Percentiles rank a stretch among this genome's conserved stretches.
These are phyloP conservation scores for Scorias spongiosa DNA, from an alignment of 2,329 filamentous ascomycete species.

Conservation along the genomic window DNA sequence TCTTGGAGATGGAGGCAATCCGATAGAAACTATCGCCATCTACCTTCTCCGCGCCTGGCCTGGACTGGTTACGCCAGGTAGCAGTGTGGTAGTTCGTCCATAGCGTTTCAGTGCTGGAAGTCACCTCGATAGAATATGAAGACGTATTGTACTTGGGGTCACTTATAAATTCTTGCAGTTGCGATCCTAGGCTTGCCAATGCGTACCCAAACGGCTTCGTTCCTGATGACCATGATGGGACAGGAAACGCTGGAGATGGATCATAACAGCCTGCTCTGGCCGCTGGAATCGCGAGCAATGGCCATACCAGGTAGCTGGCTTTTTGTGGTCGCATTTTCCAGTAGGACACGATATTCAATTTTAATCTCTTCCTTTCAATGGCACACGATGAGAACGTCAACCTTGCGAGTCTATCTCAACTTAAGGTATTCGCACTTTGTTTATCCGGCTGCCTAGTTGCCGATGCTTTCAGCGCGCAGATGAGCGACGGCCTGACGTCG, in stretches of 20 bases:
- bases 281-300: neutral
- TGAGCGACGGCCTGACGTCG: too few species aligned
- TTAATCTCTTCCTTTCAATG: too few species aligned
- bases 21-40: constrained; percentile 26
- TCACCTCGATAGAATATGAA: constrained; percentile 27
- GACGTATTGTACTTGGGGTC: constrained; percentile 17
- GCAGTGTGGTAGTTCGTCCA: constrained; percentile 27
- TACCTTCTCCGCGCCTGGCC: constrained; percentile 22
- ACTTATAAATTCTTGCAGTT: constrained; percentile 14
- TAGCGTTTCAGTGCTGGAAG: constrained; percentile 23
- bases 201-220: constrained; percentile 15
- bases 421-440: too few species aligned
- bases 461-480: too few species aligned
- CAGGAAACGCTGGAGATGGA: constrained; percentile 23
- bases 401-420: too few species aligned
- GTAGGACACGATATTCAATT: too few species aligned
- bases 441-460: too few species aligned
- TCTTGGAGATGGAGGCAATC: constrained; percentile 25
- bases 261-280: constrained; percentile 17
- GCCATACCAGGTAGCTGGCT: neutral
- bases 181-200: constrained; percentile 16
- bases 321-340: too few species aligned
- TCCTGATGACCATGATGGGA: constrained; percentile 17
- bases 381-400: too few species aligned
- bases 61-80: constrained; percentile 19